Evolutionary conservation across 2,329 filamentous ascomycete species (phyloP).

Genomic region (Botrytis fragariae): DNA sequence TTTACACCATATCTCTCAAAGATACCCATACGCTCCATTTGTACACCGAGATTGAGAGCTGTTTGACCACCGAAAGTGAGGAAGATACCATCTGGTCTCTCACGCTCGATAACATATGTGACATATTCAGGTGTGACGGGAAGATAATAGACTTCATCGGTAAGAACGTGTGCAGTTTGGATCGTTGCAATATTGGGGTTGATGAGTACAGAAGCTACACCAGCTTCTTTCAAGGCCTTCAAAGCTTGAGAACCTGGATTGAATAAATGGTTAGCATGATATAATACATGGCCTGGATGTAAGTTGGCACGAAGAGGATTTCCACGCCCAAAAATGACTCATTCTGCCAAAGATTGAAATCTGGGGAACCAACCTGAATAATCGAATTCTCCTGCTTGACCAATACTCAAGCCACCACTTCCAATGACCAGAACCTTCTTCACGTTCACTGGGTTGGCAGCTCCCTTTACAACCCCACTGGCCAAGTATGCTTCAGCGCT

Average conservation of each 20-base stretch:
- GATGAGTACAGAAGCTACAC: constrained; percentile 85
- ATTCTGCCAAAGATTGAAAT: constrained; percentile 22
- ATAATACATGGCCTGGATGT: neutral
- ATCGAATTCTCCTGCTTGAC: constrained; percentile 96
- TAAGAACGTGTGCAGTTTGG: constrained; percentile 92
- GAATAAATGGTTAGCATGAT: constrained; percentile 27
- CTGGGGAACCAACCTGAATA: constrained; percentile 70
- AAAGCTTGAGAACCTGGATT: constrained; percentile 83
- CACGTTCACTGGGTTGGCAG: constrained; percentile 76
- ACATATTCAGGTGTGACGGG: constrained; percentile 98
- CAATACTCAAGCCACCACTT: constrained; percentile 91
- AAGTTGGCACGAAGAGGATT: neutral
- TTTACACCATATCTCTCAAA: constrained; percentile 95
- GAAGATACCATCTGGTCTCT: constrained; percentile 95
- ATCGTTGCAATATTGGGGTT: constrained; percentile 99
- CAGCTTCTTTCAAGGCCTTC: constrained; percentile 94
- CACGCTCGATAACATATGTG: constrained; percentile 93
- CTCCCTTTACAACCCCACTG: constrained; percentile 79
- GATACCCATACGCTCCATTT: constrained; percentile 94
- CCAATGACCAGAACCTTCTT: constrained; percentile 98
- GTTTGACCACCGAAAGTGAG: constrained; percentile 97
- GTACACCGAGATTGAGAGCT: constrained; percentile 90
- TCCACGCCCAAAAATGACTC: constrained; percentile 28
- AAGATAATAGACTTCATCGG: constrained; percentile 97
- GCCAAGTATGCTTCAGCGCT: constrained; percentile 84